Conservation (phyloP, 2,329 filamentous ascomycete species). For the Coniochaeta sp. region DNA sequence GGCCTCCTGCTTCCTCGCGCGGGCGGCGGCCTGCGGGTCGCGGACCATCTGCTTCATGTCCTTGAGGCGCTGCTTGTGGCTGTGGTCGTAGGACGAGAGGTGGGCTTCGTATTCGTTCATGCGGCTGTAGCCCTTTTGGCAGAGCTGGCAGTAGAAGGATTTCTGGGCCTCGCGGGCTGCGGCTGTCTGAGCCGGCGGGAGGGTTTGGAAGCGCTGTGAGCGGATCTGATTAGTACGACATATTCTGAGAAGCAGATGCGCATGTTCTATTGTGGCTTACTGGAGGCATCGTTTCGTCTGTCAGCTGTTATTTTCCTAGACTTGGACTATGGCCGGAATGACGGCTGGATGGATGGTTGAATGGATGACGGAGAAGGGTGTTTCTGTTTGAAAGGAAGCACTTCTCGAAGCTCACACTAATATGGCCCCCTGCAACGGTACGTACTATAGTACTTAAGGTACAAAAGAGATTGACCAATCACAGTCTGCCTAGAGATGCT, state of each 20-base stretch:
- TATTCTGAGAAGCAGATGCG: not conserved
- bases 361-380: too few species aligned
- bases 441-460: too few species aligned
- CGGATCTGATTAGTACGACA: not conserved
- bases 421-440: not conserved
- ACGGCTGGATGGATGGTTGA: too few species aligned
- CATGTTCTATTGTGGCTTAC: slow-evolving; percentile 27
- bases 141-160: slow-evolving; percentile 79
- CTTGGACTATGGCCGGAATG: too few species aligned
- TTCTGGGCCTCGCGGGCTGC: slow-evolving; percentile 69
- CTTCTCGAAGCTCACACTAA: too few species aligned
- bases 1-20: slow-evolving; percentile 62
- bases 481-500: not conserved
- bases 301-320: not conserved
- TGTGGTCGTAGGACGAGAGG: slow-evolving; percentile 89
- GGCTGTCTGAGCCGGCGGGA: slow-evolving; percentile 49
- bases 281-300: slow-evolving; percentile 40
- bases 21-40: slow-evolving; percentile 57
- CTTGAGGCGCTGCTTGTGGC: slow-evolving; percentile 82
- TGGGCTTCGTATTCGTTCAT: slow-evolving; percentile 97
- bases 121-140: slow-evolving; percentile 87
- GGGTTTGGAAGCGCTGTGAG: slow-evolving; percentile 47
- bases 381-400: too few species aligned
- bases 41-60: slow-evolving; percentile 81
- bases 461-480: not conserved